These are phyloP conservation scores for Chaetomium olivaceum DNA, from an alignment of 2,329 filamentous ascomycete species.

Conservation along the genomic window DNA sequence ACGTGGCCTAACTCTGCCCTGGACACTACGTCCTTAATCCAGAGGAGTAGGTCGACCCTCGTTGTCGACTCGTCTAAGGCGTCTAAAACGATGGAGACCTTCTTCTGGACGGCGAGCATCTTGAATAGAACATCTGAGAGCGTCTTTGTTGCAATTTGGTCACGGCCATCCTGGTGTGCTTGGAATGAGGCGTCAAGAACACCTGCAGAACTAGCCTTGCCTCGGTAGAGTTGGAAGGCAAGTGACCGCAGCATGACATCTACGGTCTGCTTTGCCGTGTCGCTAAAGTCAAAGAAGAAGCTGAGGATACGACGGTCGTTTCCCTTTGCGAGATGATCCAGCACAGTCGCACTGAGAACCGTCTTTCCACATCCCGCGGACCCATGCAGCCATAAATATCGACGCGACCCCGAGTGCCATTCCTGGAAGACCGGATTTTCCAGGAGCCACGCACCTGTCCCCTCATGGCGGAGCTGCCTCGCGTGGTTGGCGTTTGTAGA, in stretches of 20 bases:
- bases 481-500: conserved; percentile 6
- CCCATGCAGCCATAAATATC: conserved; percentile 7
- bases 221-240: conserved; percentile 8
- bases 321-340: conserved; percentile 5
- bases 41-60: not conserved
- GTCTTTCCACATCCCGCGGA: conserved; percentile 10
- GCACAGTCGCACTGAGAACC: conserved; percentile 2
- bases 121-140: not conserved
- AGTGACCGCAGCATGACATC: not conserved
- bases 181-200: conserved; percentile 1
- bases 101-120: not conserved
- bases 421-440: conserved; percentile 1
- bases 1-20: not conserved
- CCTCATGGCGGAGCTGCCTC: conserved; percentile 1
- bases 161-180: not conserved
- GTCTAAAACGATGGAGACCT: not conserved
- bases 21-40: not conserved
- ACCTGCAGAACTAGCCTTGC: not conserved
- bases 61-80: conserved; percentile 5
- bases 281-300: conserved; percentile 10
- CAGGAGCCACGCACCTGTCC: conserved; percentile 1
- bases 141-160: not conserved
- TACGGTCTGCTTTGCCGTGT: not conserved
- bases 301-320: not conserved
- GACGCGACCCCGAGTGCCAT: conserved; percentile 1